Evolutionary conservation across 139 green algal species (phyloP), one percentile per base, ranked within the genome.

Genomic region (Volvox africanus): DNA sequence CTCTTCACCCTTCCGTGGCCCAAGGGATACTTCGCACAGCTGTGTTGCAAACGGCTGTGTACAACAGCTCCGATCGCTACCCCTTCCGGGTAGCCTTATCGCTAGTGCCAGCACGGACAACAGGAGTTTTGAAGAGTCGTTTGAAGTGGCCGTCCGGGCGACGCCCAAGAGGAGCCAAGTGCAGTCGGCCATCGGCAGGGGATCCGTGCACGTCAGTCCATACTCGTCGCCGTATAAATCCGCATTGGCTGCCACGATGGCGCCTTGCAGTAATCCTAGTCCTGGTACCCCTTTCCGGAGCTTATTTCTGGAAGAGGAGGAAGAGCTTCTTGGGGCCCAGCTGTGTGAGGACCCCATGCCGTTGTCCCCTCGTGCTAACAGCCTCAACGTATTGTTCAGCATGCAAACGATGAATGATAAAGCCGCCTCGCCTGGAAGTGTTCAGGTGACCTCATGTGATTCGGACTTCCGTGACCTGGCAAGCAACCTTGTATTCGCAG

Each of bases 1-100:
- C 30, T 77, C 73, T 0, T 90, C 86, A 55, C 86, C 86, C n/a
- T 90, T 90, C 86, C 86, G 85, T 30, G 71, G 33, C 37, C 37
- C 26, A 44, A 35, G 37, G 1, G 50, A 44, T 0, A 3, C 18
- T 21, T 35, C 16, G 32, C 36, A 33, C 78, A 44, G 55, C 55
- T 44, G 11, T 36, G 6, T n/a, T n/a, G n/a, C n/a, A n/a, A n/a
- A n/a, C n/a, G n/a, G n/a, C n/a, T n/a, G 5, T 55, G 44, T 9
- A 55, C 44, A 5, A 9, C 44, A 55, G 9, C 44, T 55, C 9
- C 44, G 44, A 55, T 55, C 44, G 44, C 44, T 9, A 14, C 44
- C 44, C 44, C 44, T 55, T 55, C 5, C 44, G 5, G 44, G 9
- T 55, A 55, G 44, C 44, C 44, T 55, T 55, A 55, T 55, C 44